A percentile compares a stretch with the other conserved stretches of the same genome.
Conservation (phyloP, 495 filamentous ascomycete species). For the Bacidia rubella region DNA sequence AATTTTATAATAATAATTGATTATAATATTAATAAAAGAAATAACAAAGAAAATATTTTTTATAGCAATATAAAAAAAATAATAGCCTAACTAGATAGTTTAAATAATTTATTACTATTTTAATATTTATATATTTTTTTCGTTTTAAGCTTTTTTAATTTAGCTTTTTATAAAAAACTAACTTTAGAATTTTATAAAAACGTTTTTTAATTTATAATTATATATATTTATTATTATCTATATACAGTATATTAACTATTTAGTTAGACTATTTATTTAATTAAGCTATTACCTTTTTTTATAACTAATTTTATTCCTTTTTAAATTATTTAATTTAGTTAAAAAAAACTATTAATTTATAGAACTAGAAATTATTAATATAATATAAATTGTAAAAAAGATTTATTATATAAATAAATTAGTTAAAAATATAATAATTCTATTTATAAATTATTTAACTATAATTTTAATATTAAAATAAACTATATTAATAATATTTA, state of each 20-base stretch:
- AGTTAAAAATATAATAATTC: neutral
- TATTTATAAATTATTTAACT: neutral
- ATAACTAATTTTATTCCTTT: neutral
- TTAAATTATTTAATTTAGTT: constrained; percentile 1
- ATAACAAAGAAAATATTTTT: no score
- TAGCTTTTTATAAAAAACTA: no score
- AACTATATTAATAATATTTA: neutral
- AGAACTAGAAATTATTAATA: neutral
- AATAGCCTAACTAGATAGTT: neutral
- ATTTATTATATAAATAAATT: neutral
- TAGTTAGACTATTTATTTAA: no score
- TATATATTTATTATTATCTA: no score
- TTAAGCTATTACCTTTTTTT: no score
- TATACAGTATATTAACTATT: no score
- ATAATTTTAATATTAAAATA: neutral
- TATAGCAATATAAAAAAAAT: constrained; percentile 1
- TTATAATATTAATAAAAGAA: no score
- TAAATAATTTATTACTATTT: no score
- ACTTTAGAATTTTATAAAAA: no score
- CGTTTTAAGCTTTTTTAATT: no score
- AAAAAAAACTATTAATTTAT: constrained; percentile 1
- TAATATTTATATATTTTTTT: no score
- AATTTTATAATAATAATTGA: neutral
- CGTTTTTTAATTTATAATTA: no score
- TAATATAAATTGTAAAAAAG: neutral